Evolutionary conservation across 306 rosid genomes (phyloP), one percentile per base, ranked within the genome.

Genomic region (Luffa acutangula): DNA sequence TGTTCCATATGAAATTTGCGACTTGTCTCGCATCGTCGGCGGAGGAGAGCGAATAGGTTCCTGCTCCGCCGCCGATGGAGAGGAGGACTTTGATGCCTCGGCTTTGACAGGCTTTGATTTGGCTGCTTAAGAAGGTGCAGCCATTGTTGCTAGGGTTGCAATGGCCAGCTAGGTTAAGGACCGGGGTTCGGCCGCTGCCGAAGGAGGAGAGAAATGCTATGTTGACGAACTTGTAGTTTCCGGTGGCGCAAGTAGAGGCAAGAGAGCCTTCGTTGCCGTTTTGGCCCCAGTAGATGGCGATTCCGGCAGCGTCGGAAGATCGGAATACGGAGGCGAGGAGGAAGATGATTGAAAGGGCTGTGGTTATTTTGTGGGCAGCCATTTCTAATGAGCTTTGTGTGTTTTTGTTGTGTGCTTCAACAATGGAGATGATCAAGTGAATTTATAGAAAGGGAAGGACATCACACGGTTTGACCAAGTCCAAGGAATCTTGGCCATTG

Each of bases 281-380:
- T 85, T 89, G 93, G 45, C 96, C 96, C 92, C 96, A 89, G 8
- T 91, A 91, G 11, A 84, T 56, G n/a, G 91, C 85, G n/a, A 91
- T 87, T 21, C 76, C 76, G 34, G 76, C 21, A 31, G 54, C 21
- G 25, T 81, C 81, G 49, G 54, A 51, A 3, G 34, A 67, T 10
- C 15, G 53, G 14, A 67, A 41, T 9, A 48, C 59, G 57, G 88
- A 83, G 46, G 86, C 52, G 6, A 85, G 33, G 17, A 88, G 56
- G 10, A 90, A 76, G 54, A 83, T 80, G 9, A 85, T 18, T 0
- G 82, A 67, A 3, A 80, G 43, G 65, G 57, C 2, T 49, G 87
- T 79, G 77, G 75, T 37, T 75, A 80, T 81, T 66, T 57, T 84
- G n/a, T 69, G 48, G 81, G 54, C 12, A 54, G 84, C 89, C 95